Conservation (phyloP, 371 early-diverging fungal genomes). For the Umbelopsis sp. region DNA sequence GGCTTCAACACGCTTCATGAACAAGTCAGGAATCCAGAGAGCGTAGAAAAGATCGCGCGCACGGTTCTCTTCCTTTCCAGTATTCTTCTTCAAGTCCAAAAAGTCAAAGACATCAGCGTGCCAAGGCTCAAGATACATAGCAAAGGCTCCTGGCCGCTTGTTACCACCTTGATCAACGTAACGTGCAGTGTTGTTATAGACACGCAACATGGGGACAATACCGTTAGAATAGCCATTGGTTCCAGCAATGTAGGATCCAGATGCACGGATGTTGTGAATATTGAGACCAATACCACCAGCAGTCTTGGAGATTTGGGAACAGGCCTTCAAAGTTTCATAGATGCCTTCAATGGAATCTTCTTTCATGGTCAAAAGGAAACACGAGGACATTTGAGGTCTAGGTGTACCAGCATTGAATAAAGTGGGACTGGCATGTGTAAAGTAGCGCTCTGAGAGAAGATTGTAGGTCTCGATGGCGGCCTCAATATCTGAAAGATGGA, state of each 20-base stretch:
- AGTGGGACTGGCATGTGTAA: conserved; percentile 96
- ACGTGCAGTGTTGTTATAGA: conserved; percentile 93
- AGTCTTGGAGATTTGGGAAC: conserved; percentile 93
- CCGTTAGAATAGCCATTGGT: conserved; percentile 95
- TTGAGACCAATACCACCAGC: conserved; percentile 96
- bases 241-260: conserved; percentile 89
- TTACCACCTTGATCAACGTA: conserved; percentile 98
- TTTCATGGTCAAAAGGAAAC: conserved; percentile 91
- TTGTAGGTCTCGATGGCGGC: conserved; percentile 91
- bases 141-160: conserved; percentile 95
- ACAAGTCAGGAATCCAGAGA: conserved; percentile 96
- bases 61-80: conserved; percentile 94
- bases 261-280: conserved; percentile 88
- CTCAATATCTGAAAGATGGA: conserved; percentile 81
- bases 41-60: conserved; percentile 95
- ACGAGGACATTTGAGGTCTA: conserved; percentile 90
- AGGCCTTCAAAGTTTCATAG: conserved; percentile 90
- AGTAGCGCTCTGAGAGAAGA: conserved; percentile 86
- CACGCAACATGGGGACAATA: conserved; percentile 93
- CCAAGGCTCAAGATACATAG: conserved; percentile 98
- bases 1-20: conserved; percentile 93
- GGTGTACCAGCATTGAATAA: conserved; percentile 95
- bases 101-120: conserved; percentile 95
- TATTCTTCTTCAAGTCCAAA: conserved; percentile 92
- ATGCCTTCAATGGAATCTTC: conserved; percentile 96